Base-by-base conservation (phyloP, 2,329 filamentous ascomycete genomes). In the Aotearoamyces nothofagi region DNA sequence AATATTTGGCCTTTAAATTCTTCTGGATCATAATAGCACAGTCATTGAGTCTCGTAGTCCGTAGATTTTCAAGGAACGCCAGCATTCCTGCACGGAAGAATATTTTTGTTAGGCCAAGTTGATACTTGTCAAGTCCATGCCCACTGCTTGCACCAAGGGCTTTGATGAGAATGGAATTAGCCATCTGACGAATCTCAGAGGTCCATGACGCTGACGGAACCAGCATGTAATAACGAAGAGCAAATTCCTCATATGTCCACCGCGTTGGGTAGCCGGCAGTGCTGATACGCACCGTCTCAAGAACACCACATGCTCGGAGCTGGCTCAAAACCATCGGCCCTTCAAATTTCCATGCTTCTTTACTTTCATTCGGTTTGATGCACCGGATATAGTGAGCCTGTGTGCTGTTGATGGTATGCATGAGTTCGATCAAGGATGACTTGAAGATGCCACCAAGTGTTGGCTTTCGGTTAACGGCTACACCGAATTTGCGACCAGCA, bases 51-150 rank as follows among this genome's bases (percentile, higher is more conserved):
- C 86, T 76, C 40, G 67, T 82, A 9, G 90, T 94, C 34, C 90
- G 75, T 39, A 94, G 65, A 42, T 94, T 94, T 57, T 98, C 90
- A 28, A 98, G 62, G 60, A 94, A 94, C 5, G 90, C 90, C 44
- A 98, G 75, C 90, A 98, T 98, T 54, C 90, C 90, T 32, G 90
- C 90, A 35, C 90, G 79, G 73, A 98, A 98, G 61, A 98, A 98
- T 50, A 98, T 94, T 61, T 98, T 98, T 29, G 87, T 96, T 40
- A 96, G 63, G 58, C 90, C 90, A 39, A 98, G 70, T 57, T 98
- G 90, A 51, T 96, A 98, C 57, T 93, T 98, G 60, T 96, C 90
- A 30, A 76, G 57, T 26, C 77, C 78, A 42, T 78, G 70, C 34
- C 70, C 72, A 24, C 66, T 81, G 41, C 72, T 74, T 36, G 79